phyloP scores from a whole-genome alignment of 2,329 filamentous ascomycete genomes.

The Talaromyces sp. region DNA sequence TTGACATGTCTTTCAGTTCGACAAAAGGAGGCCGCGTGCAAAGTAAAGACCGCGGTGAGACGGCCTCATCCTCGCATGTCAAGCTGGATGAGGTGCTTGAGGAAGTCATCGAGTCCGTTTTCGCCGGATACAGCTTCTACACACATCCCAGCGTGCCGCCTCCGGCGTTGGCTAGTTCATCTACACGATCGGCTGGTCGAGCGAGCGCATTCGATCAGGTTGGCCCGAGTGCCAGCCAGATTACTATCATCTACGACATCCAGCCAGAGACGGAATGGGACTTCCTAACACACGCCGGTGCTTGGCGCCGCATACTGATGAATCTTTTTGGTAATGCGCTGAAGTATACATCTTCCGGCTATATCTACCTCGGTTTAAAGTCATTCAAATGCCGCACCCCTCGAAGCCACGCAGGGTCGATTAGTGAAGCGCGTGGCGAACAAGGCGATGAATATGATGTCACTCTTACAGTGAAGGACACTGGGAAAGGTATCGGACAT shows the following conservation, averaged over 20 bases:
- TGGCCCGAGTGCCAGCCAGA: not conserved
- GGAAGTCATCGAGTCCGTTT: not conserved
- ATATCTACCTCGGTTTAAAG: conserved; percentile 38
- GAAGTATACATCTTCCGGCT: conserved; percentile 49
- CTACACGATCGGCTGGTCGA: not conserved
- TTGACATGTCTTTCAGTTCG: not conserved
- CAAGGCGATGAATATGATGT: conserved; percentile 13
- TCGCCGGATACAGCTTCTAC: not conserved
- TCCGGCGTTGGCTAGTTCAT: not conserved
- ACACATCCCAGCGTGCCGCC: not conserved
- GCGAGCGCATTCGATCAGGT: not conserved
- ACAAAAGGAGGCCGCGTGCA: not conserved
- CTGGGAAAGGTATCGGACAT: conserved; percentile 32
- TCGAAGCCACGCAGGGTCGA: conserved; percentile 22
- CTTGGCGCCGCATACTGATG: conserved; percentile 50
- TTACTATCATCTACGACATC: not conserved
- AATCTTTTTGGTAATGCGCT: conserved; percentile 53
- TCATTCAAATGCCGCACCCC: conserved; percentile 22
- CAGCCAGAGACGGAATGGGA: not conserved
- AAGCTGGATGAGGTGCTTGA: not conserved
- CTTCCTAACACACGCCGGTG: conserved; percentile 45
- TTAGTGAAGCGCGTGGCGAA: too few species aligned
- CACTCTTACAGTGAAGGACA: conserved; percentile 30
- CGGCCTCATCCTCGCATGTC: not conserved
- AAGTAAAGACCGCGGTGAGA: not conserved